Conservation (phyloP, 2,329 filamentous ascomycete species). For the Tricladium varicosporioides region DNA sequence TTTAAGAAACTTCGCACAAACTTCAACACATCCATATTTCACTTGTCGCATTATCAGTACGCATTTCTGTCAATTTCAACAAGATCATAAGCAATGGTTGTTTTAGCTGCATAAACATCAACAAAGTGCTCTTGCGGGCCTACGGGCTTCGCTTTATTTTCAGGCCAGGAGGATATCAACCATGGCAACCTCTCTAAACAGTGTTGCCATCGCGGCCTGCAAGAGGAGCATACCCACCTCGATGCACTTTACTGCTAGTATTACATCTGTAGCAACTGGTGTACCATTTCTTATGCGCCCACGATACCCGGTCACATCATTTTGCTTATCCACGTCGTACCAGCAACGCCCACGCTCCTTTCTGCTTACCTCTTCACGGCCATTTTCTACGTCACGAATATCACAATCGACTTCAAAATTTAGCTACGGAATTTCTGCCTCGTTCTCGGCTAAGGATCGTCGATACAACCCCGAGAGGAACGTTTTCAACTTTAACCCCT, state of each 20-base stretch:
- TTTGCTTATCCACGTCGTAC: not conserved
- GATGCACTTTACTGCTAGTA: not conserved
- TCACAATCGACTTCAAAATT: slow-evolving; percentile 36
- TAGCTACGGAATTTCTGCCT: slow-evolving; percentile 70
- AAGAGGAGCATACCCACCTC: slow-evolving; percentile 8
- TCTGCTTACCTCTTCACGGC: slow-evolving; percentile 6
- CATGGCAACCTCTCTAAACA: slow-evolving; percentile 25
- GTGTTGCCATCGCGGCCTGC: slow-evolving; percentile 18
- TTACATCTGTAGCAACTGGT: not conserved
- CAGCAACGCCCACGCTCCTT: not conserved
- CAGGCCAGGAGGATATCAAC: slow-evolving; percentile 1
- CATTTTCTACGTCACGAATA: slow-evolving; percentile 23
- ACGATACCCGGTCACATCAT: not conserved
- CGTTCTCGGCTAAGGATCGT: slow-evolving; percentile 71
- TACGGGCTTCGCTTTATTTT: slow-evolving; percentile 24
- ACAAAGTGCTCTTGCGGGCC: slow-evolving; percentile 21
- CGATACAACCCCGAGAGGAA: slow-evolving; percentile 67
- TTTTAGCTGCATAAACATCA: slow-evolving; percentile 2
- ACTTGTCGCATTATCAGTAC: not conserved
- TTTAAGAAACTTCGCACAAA: not conserved
- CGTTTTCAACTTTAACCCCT: slow-evolving; percentile 68
- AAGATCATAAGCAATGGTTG: slow-evolving; percentile 9
- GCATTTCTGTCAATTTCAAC: not conserved
- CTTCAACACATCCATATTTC: not conserved
- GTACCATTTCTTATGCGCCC: slow-evolving; percentile 1